phyloP scores from a whole-genome alignment of 78 protist species.

The Creolimax fragrantissima region DNA sequence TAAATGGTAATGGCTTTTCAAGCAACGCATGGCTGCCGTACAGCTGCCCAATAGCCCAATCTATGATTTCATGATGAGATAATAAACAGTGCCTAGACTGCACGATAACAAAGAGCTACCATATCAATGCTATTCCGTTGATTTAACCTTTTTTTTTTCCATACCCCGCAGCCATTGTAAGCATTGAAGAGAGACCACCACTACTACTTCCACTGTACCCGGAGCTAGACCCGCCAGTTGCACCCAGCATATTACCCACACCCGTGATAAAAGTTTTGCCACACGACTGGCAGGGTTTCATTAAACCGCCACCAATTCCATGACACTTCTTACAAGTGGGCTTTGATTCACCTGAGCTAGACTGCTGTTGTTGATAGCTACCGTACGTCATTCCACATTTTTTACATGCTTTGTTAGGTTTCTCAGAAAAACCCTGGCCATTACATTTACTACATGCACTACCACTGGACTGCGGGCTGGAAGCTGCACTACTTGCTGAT shows the following conservation, averaged over 20 bases:
- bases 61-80: no score
- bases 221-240: no score
- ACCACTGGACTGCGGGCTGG: no score
- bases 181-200: no score
- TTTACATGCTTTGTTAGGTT: not conserved
- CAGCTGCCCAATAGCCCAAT: no score
- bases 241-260: not conserved
- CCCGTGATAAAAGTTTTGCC: not conserved
- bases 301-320: not conserved
- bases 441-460: not conserved
- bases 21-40: no score
- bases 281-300: not conserved
- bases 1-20: no score
- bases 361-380: not conserved
- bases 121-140: no score
- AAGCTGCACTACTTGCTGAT: not conserved
- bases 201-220: not conserved
- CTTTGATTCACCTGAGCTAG: not conserved
- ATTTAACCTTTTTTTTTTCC: no score
- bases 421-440: not conserved
- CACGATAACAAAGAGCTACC: no score
- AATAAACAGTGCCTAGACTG: no score
- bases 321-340: not conserved
- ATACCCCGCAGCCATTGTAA: no score
- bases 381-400: not conserved